A percentile compares a stretch with the other conserved stretches of the same genome.
These are phyloP conservation scores for Trematosphaeria pertusa DNA, from an alignment of 2,329 filamentous ascomycete species.

Conservation along the genomic window DNA sequence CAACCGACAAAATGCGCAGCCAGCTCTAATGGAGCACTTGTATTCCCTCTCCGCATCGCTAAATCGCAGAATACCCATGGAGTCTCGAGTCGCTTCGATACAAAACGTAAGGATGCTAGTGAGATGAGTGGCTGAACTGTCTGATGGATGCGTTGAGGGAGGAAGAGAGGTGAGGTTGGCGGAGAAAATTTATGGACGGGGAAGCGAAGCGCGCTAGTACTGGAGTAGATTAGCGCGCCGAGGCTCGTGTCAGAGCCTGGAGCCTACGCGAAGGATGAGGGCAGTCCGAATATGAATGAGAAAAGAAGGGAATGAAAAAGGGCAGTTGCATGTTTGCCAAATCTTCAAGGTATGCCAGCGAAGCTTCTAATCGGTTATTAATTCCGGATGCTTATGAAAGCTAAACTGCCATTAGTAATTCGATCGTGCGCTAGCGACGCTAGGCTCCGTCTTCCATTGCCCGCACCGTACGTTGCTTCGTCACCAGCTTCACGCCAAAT, in stretches of 20 bases:
- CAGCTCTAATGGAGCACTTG: conserved; percentile 74
- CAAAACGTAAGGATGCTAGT: conserved; percentile 47
- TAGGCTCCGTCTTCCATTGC: too few species aligned
- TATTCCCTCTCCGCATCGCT: conserved; percentile 64
- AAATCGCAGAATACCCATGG: conserved; percentile 61
- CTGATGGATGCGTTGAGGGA: conserved; percentile 47
- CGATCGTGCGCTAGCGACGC: too few species aligned
- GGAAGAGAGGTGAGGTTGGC: conserved; percentile 10
- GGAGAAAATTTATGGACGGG: conserved; percentile 29
- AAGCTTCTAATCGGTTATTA: too few species aligned
- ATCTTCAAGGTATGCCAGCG: too few species aligned
- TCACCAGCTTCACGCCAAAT: conserved; percentile 7
- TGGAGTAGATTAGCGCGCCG: neutral
- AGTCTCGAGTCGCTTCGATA: conserved; percentile 40
- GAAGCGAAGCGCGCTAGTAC: neutral
- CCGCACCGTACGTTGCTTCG: too few species aligned
- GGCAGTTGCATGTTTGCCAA: too few species aligned
- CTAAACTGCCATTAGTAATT: too few species aligned
- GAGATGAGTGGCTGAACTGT: conserved; percentile 50
- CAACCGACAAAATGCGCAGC: conserved; percentile 71
- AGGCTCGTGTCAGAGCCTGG: too few species aligned
- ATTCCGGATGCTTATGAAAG: too few species aligned
- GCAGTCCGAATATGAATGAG: too few species aligned
- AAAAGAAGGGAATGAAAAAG: too few species aligned
- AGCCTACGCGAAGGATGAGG: too few species aligned